Percentiles rank a stretch among this genome's conserved stretches.
phyloP scores from a whole-genome alignment of 2,329 filamentous ascomycete genomes.

The Scedosporium aurantiacum region DNA sequence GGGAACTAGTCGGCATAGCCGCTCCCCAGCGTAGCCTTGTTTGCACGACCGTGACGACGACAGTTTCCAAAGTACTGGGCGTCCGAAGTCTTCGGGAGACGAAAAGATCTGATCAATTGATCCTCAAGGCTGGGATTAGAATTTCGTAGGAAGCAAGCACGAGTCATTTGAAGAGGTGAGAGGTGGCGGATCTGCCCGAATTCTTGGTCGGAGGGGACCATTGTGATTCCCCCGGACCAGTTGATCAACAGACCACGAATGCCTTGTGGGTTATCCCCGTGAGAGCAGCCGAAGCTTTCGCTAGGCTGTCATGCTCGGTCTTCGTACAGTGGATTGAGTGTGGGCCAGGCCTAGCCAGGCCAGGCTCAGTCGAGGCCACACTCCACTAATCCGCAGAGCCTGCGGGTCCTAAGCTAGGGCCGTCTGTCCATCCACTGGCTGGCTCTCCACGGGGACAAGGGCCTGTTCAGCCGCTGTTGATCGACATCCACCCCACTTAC shows the following conservation, averaged over 20 bases:
- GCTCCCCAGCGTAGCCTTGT: too few species aligned
- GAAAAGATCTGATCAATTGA: too few species aligned
- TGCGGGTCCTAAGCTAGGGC: neutral
- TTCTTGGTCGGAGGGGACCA: neutral
- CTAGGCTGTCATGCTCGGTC: neutral
- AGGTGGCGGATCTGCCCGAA: neutral
- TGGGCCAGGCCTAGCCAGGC: neutral
- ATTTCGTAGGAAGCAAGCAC: neutral
- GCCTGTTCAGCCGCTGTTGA: constrained; percentile 4
- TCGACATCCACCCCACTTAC: neutral
- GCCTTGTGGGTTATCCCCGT: neutral
- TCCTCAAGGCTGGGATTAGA: too few species aligned
- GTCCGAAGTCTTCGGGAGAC: too few species aligned
- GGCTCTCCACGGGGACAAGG: neutral
- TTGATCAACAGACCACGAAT: neutral
- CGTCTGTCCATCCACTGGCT: neutral
- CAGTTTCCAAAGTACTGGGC: too few species aligned
- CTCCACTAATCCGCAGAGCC: neutral
- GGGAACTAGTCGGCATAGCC: too few species aligned
- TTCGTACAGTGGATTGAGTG: neutral
- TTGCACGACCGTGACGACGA: too few species aligned
- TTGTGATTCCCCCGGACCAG: neutral
- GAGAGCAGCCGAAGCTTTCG: neutral
- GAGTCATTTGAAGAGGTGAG: neutral
- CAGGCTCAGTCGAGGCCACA: neutral